A percentile compares a stretch with the other conserved stretches of the same genome.
Conservation (phyloP, 257 asterid genomes). For the Thymus quinquecostatus region DNA sequence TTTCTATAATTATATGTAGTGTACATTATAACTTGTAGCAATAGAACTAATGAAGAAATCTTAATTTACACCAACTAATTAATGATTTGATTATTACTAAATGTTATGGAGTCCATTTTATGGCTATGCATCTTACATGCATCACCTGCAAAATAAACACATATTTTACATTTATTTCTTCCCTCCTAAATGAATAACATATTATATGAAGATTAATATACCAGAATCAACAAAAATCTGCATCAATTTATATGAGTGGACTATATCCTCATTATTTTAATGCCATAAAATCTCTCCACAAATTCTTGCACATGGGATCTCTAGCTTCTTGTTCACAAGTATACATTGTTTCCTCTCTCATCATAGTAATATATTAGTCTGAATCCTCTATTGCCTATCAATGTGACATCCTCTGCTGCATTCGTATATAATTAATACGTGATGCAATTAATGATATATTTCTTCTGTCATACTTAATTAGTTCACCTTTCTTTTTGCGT, state of each 20-base stretch:
- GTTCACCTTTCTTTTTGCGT: no score
- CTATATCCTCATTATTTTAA: not conserved
- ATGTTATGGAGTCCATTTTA: not conserved
- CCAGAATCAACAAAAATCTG: conserved; percentile 3
- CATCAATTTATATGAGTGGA: not conserved
- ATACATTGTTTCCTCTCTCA: not conserved
- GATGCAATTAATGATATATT: no score
- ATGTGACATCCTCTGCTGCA: no score
- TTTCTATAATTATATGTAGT: no score
- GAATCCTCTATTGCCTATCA: no score
- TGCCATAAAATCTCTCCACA: not conserved
- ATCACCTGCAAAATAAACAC: not conserved
- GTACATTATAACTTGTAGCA: no score
- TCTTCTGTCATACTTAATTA: no score
- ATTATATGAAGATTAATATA: not conserved
- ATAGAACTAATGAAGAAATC: no score
- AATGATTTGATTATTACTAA: no score
- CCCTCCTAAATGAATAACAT: not conserved
- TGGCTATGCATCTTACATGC: not conserved
- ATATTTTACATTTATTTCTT: not conserved
- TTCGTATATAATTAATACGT: no score
- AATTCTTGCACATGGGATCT: conserved; percentile 20
- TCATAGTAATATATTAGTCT: no score
- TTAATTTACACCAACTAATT: no score
- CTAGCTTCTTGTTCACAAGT: not conserved